Conservation (phyloP, 257 asterid genomes). For the Solanum megistacrolobum region DNA sequence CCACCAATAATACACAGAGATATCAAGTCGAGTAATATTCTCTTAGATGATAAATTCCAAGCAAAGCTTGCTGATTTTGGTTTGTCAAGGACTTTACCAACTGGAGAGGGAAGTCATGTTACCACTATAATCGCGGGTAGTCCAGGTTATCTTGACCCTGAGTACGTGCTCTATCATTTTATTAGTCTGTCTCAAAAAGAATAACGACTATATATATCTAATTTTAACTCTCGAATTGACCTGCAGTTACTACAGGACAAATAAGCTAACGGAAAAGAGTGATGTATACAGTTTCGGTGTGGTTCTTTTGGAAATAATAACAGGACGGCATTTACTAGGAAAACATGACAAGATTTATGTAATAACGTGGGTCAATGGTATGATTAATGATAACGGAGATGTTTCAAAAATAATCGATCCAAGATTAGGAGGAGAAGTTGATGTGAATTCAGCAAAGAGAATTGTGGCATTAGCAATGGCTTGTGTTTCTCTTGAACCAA, state of each 20-base stretch:
- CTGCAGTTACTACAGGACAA: background rate
- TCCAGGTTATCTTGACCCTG: conserved; percentile 30
- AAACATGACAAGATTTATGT: conserved; percentile 7
- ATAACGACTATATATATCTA: background rate
- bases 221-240: background rate
- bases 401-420: conserved; percentile 17
- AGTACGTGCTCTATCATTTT: background rate
- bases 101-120: conserved; percentile 9
- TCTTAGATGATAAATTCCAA: conserved; percentile 17
- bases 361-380: conserved; percentile 9
- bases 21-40: conserved; percentile 23
- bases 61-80: conserved; percentile 42
- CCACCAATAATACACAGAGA: conserved; percentile 38
- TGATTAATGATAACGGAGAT: conserved; percentile 11
- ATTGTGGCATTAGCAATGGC: conserved; percentile 28
- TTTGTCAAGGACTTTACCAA: conserved; percentile 19
- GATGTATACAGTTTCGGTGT: conserved; percentile 31
- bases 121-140: conserved; percentile 22
- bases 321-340: conserved; percentile 4
- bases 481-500: conserved; percentile 15
- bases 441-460: conserved; percentile 7
- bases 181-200: background rate
- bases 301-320: conserved; percentile 1
- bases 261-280: conserved; percentile 15
- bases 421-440: conserved; percentile 9